Base-by-base conservation (phyloP, 768 basidiomycete species). In the Hortiboletus campestris region DNA sequence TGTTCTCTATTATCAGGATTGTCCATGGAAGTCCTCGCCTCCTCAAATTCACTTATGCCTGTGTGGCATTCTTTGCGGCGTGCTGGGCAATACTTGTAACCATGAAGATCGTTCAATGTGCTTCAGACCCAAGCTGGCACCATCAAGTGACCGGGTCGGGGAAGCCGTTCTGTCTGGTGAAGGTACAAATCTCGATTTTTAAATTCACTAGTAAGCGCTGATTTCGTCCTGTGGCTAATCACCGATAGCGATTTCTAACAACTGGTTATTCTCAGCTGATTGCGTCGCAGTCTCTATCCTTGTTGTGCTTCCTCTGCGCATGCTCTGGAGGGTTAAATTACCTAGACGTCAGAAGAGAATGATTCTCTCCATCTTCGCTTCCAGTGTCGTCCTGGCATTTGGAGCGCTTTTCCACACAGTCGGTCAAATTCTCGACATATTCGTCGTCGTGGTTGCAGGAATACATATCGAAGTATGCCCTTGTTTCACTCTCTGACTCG, bases 351-450 rank as follows among this genome's bases (percentile, higher is more conserved):
- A 67, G 41, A 55, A 50, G n/a, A 53, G 66, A 38, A 67, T 65
- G 66, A 65, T 67, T 28, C 59, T 67, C 34, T 53, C 29, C n/a
- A 47, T 59, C 20, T 61, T 67, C 17, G 53, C 63, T 32, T 67
- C 63, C 12, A 58, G 66, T 22, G 32, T 63, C 29, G 13, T 61
- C 19, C 36, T 67, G 1, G 57, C 61, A 9, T 20, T 65, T 6
- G 60, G 40, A 20, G 49, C 63, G 8, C 50, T 67, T 11, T 60
- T 63, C 36, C 60, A 60, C 19, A 50, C 51, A 2, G 28, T 58
- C 12, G 58, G 53, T 13, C 65, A 59, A 10, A 38, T 63, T 8
- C 41, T 62, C 13, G 11, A 54, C 29, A 34, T 59, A n/a, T 36
- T 35, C 7, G 3, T 41, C 17, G 22, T 62, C 6, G 48, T 47